Evolutionary conservation across 306 rosid genomes (phyloP).

Genomic region (Vicia faba): DNA sequence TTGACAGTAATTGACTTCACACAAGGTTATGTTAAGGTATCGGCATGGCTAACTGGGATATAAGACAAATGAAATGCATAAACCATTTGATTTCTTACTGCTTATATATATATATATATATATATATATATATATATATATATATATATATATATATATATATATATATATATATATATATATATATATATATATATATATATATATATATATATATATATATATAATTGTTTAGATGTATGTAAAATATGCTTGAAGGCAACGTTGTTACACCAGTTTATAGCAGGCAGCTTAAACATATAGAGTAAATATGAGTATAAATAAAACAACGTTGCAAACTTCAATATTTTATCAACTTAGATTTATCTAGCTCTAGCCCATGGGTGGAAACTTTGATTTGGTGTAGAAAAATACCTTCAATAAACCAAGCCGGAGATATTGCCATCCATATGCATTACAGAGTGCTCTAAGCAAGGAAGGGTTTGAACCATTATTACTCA

Average conservation of each 20-base stretch:
- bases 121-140: too few relatives aligned
- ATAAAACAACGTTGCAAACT: conserved; percentile 15
- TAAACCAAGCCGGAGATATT: conserved; percentile 75
- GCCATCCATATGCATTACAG: conserved; percentile 93
- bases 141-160: too few relatives aligned
- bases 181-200: too few relatives aligned
- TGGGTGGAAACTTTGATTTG: conserved; percentile 23
- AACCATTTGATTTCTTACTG: too few relatives aligned
- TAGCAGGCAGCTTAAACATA: conserved; percentile 12
- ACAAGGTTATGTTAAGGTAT: neutral
- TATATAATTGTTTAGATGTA: conserved; percentile 13
- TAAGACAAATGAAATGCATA: too few relatives aligned
- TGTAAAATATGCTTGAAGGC: conserved; percentile 7
- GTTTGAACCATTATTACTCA: conserved; percentile 44
- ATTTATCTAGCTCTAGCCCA: conserved; percentile 28
- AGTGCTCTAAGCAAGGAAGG: conserved; percentile 81
- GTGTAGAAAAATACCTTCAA: conserved; percentile 62
- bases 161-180: too few relatives aligned
- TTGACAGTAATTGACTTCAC: conserved; percentile 21
- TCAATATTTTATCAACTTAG: conserved; percentile 14
- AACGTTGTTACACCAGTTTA: neutral
- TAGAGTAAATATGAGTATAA: conserved; percentile 3
- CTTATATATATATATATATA: too few relatives aligned
- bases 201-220: too few relatives aligned
- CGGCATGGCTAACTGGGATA: too few relatives aligned